Conservation (phyloP, 495 filamentous ascomycete genomes). For the Chaetomium cochliodes region DNA sequence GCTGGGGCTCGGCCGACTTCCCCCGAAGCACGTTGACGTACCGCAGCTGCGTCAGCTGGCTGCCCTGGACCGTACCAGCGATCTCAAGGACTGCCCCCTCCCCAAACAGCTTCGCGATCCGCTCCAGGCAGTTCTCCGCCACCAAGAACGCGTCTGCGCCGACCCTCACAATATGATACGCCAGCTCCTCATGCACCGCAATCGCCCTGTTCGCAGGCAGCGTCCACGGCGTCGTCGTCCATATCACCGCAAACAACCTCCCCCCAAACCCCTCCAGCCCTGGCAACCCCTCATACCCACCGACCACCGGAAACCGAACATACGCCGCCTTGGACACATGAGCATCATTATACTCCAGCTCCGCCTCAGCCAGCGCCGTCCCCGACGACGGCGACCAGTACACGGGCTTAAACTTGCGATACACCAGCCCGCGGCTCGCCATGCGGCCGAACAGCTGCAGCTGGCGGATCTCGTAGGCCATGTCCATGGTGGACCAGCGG, state of each 20-base stretch:
- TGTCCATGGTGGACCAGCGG: conserved; percentile 90
- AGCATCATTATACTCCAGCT: conserved; percentile 88
- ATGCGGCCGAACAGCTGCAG: conserved; percentile 81
- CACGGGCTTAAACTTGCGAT: conserved; percentile 85
- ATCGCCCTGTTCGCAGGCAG: conserved; percentile 90
- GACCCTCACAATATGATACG: conserved; percentile 68
- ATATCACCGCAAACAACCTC: conserved; percentile 71
- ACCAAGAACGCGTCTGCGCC: conserved; percentile 54
- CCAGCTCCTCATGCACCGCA: conserved; percentile 67
- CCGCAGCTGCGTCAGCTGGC: conserved; percentile 58
- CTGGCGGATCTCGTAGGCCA: conserved; percentile 80
- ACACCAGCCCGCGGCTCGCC: conserved; percentile 80
- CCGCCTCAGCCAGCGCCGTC: conserved; percentile 91
- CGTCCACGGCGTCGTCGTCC: conserved; percentile 99
- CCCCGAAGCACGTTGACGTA: conserved; percentile 68
- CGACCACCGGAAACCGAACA: conserved; percentile 70
- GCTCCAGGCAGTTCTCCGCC: conserved; percentile 63
- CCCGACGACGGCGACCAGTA: conserved; percentile 93
- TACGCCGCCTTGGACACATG: conserved; percentile 79
- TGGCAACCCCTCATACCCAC: conserved; percentile 45
- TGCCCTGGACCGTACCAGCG: conserved; percentile 60
- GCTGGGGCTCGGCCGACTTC: conserved; percentile 53
- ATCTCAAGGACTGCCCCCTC: conserved; percentile 45
- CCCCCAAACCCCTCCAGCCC: conserved; percentile 38
- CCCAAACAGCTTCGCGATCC: conserved; percentile 34